Evolutionary conservation across 257 asterid species (phyloP), one percentile per base, ranked within the genome.

Genomic region (Lycium ferocissimum): DNA sequence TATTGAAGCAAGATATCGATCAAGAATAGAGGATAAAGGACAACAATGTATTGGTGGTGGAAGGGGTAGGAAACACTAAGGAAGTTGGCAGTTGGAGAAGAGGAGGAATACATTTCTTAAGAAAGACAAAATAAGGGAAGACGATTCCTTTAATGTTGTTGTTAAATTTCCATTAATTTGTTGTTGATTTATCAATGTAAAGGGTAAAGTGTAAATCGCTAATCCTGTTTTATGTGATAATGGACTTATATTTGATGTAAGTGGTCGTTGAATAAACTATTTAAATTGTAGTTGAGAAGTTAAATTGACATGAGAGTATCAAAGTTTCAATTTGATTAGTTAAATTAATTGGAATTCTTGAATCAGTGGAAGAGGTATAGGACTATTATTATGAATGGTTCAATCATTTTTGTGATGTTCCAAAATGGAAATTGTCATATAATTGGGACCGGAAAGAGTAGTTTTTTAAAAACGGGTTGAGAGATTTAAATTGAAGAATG

Each of bases 101-200:
- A 45, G 80, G 35, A n/a, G 35, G 38, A n/a, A n/a, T 10, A 6
- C 17, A 0, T 47, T 20, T 12, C 33, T 73, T 20, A n/a, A 49
- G 61, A 47, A 75, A 10, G 40, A 6, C 37, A 9, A 47, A 73
- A 20, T 49, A 7, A 13, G 17, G 43, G 58, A 73, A 47, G 18
- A 73, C 20, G 40, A 38, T 49, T 43, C 22, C 15, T 20, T 47
- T 12, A 47, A 20, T 73, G 53, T 73, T 73, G 0, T 47, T 47
- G 37, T 73, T 22, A 14, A 49, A 75, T 75, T 75, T 75, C 59
- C 49, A 33, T 51, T 76, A 14, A 4, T 78, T 78, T 78, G 65
- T 78, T 78, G 65, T 14, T 53, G 65, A 53, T 62, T 20, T 1
- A 62, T 62, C 38, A 62, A 62, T 62, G 37, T 62, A n/a, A 20